These are phyloP conservation scores for Yamadazyma ubonensis DNA, from an alignment of 805 yeast species.

Conservation along the genomic window DNA sequence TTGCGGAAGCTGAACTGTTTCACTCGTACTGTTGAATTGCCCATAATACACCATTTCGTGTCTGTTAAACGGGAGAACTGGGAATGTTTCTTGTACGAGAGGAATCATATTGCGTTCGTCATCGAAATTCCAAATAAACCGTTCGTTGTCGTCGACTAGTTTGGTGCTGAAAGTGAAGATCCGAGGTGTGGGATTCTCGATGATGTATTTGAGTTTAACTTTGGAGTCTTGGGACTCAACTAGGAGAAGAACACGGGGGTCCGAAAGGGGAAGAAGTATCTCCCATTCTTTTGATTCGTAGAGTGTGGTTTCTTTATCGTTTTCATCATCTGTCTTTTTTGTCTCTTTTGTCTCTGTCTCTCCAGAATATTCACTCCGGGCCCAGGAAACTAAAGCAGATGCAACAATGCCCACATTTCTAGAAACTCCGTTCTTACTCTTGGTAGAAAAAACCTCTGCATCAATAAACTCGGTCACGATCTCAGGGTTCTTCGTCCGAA, in stretches of 20 bases:
- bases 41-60: conserved; percentile 39
- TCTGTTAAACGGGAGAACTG: conserved; percentile 63
- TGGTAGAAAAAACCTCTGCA: conserved; percentile 31
- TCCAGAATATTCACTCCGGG: conserved; percentile 23
- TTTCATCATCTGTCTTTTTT: no score
- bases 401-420: conserved; percentile 35
- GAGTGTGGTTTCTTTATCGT: no score
- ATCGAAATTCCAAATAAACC: conserved; percentile 27
- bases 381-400: conserved; percentile 31
- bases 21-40: conserved; percentile 8
- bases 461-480: conserved; percentile 19
- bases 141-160: conserved; percentile 26
- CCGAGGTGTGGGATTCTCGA: conserved; percentile 76
- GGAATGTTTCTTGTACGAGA: conserved; percentile 34
- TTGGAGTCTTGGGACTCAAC: conserved; percentile 18
- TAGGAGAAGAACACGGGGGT: conserved; percentile 64
- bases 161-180: conserved; percentile 61
- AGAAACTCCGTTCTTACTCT: conserved; percentile 37
- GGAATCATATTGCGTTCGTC: conserved; percentile 27
- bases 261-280: conserved; percentile 58
- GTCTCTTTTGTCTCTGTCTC: no score
- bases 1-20: conserved; percentile 49
- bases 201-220: conserved; percentile 43
- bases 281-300: no score
- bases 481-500: conserved; percentile 29